phyloP scores from a whole-genome alignment of 768 basidiomycete species.

The Arthromyces matolae region DNA sequence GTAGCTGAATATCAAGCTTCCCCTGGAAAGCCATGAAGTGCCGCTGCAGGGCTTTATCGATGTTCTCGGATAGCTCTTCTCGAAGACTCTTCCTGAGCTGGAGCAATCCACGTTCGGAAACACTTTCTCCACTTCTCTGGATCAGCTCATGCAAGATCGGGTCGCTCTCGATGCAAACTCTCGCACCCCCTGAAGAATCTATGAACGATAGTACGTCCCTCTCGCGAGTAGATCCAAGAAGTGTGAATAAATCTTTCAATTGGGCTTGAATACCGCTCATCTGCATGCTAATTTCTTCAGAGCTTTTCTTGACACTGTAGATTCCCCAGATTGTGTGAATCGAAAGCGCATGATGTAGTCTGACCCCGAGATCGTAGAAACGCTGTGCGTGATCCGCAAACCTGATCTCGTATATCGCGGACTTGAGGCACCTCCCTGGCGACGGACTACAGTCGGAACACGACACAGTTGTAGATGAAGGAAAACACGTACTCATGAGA shows the following conservation, averaged over 20 bases:
- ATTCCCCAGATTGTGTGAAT: background rate
- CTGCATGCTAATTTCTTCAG: background rate
- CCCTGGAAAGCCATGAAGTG: background rate
- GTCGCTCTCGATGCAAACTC: background rate
- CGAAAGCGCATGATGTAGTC: background rate
- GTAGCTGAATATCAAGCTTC: background rate
- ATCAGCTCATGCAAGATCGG: background rate
- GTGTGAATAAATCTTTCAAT: background rate
- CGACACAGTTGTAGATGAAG: background rate
- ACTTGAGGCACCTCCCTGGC: background rate
- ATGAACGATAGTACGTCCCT: background rate
- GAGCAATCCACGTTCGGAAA: background rate
- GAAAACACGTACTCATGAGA: background rate
- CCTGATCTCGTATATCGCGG: background rate
- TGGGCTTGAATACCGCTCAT: background rate
- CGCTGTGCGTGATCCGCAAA: background rate
- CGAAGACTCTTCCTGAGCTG: background rate
- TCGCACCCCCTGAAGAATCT: background rate
- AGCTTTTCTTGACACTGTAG: background rate
- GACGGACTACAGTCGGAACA: background rate
- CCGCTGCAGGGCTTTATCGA: background rate
- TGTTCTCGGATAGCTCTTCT: background rate
- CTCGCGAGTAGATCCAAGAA: background rate
- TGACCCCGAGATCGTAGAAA: background rate
- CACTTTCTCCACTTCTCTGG: background rate